Percentiles rank a stretch among this genome's conserved stretches.
Evolutionary conservation across 176 grass and related monocot species (phyloP).

Genomic region (Microstegium vimineum): DNA sequence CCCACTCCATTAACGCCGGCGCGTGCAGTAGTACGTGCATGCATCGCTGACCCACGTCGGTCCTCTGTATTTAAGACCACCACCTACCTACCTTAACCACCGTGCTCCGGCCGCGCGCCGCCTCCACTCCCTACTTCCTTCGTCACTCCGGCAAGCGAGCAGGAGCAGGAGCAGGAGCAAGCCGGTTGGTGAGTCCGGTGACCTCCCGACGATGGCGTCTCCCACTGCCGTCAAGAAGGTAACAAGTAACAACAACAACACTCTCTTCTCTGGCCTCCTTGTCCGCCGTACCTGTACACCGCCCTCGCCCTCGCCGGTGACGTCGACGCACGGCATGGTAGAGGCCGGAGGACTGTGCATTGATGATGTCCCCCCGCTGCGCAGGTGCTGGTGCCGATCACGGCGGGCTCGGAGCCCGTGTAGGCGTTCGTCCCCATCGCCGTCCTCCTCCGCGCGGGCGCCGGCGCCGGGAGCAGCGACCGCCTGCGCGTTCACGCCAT

Average conservation of each 20-base stretch:
- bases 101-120: not conserved
- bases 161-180: no score
- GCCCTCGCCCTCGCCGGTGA: not conserved
- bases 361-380: not conserved
- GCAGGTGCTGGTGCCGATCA: slow-evolving; percentile 69
- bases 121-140: no score
- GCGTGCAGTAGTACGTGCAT: not conserved
- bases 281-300: not conserved
- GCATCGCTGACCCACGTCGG: not conserved
- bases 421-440: slow-evolving; percentile 64
- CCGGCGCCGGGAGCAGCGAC: no score
- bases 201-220: not conserved
- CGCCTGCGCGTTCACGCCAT: slow-evolving; percentile 55
- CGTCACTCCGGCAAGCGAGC: not conserved
- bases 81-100: not conserved
- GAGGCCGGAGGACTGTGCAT: not conserved
- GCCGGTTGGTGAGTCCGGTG: no score
- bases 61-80: not conserved
- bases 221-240: slow-evolving; percentile 40
- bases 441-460: slow-evolving; percentile 71
- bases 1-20: not conserved
- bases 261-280: not conserved
- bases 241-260: no score
- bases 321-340: no score
- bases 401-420: slow-evolving; percentile 70